Evolutionary conservation across 108 stramenopile species (phyloP), one percentile per base, ranked within the genome.

Genomic region (Mediolabrus comicus): DNA sequence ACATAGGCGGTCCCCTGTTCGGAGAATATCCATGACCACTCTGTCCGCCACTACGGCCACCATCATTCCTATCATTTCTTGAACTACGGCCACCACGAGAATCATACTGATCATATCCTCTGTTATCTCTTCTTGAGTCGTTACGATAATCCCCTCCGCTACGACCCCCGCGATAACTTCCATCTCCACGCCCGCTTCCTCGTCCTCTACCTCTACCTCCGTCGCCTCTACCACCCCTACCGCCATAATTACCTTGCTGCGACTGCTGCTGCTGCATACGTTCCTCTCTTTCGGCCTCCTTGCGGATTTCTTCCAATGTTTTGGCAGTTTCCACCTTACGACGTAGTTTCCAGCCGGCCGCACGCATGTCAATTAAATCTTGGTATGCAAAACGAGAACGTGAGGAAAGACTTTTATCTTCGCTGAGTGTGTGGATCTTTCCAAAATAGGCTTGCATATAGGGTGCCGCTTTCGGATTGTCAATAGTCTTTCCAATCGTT

Each of bases 381-480:
- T 91, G 92, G 85, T 98, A 97, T 91, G 95, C 91, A 83, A 98
- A 98, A 24, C 97, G 79, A 51, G 87, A 79, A 58, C 98, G 83
- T 13, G 92, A 74, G 54, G 68, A 81, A 32, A 97, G 75, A 16
- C 59, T 58, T 63, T 86, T 82, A 69, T 86, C 82, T 10, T 67
- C 69, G 62, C 86, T 84, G 17, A 94, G 49, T 4, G 27, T 56
- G 28, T 66, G 25, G 52, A 94, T 91, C 64, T 90, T 90, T 5
- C 36, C 51, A 69, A 94, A 94, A 60, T 89, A 94, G 51, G 87
- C 64, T 17, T 67, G 66, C 80, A 94, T 87, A 55, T 84, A 86
- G 60, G 72, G 59, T 10, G 71, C 68, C 56, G 83, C 71, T n/a
- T 82, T 69, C 16, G 69, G 79, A 5, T 66, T 77, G 68, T 97